Evolutionary conservation across 2,329 filamentous ascomycete species (phyloP), one percentile per base, ranked within the genome.

Genomic region (Ophiocordyceps australis): DNA sequence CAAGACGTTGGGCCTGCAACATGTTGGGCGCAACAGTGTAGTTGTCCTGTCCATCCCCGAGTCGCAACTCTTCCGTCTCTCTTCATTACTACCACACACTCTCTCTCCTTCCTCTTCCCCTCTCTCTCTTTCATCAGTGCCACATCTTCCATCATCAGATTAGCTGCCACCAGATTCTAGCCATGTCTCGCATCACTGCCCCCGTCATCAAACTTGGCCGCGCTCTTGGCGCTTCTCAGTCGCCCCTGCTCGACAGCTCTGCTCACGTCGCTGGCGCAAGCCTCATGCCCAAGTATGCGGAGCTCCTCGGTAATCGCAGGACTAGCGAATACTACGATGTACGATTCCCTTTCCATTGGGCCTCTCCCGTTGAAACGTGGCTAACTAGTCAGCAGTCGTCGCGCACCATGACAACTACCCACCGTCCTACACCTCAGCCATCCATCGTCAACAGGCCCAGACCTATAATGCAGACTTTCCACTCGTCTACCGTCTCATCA

Each of bases 391-490:
- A 9, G 4, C 17, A 43, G 31, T 38, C 47, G 35, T 40, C 50
- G 28, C 56, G 59, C 31, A 41, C 43, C 38, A 47, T 62, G 34
- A 54, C 54, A 27, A 59, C 57, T 32, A 49, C 54, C 29, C 58
- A 62, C 41, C 56, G 58, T 27, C 58, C 59, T 25, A 54, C 53
- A 7, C 52, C 55, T 14, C 52, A 53, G 29, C 52, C 54, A 32
- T 48, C 57, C 32, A 44, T 55, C 38, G 36, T 50, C 43, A 46
- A 50, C 41, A 57, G 56, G 35, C 49, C 50, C 30, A 50, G 62
- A 39, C 68, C 66, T 21, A 49, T 74, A 29, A 74, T 74, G 68
- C 69, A 74, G 50, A 65, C 62, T 40, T 73, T 74, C 53, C 52
- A 54, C 38, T 57, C 28, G 3, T 14, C 58, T 14, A 55, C 59